Evolutionary conservation across 257 asterid genomes (phyloP).

Genomic region (Gentiana macrophylla): DNA sequence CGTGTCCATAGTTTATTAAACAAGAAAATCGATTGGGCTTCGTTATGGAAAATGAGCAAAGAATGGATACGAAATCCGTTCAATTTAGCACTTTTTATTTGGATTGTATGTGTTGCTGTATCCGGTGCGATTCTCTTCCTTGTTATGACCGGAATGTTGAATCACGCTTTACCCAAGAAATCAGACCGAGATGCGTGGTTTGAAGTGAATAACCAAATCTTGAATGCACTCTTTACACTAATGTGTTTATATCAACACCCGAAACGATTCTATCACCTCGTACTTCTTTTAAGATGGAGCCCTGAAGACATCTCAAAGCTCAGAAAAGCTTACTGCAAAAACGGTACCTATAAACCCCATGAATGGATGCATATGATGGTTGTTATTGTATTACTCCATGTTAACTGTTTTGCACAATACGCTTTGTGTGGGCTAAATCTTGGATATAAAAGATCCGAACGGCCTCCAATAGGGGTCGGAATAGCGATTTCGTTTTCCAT

Average conservation of each 20-base stretch:
- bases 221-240: slow-evolving; percentile 75
- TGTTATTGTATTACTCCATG: slow-evolving; percentile 49
- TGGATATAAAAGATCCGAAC: slow-evolving; percentile 56
- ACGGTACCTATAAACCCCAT: slow-evolving; percentile 64
- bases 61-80: slow-evolving; percentile 75
- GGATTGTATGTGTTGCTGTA: slow-evolving; percentile 63
- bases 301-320: slow-evolving; percentile 46
- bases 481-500: slow-evolving; percentile 50
- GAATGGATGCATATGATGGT: slow-evolving; percentile 92
- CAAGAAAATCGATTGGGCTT: slow-evolving; percentile 47
- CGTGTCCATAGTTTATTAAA: slow-evolving; percentile 46
- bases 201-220: slow-evolving; percentile 85
- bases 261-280: slow-evolving; percentile 54
- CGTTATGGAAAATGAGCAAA: slow-evolving; percentile 38
- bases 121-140: slow-evolving; percentile 84
- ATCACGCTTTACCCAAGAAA: slow-evolving; percentile 61
- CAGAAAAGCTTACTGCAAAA: slow-evolving; percentile 57
- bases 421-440: slow-evolving; percentile 70
- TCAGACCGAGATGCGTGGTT: slow-evolving; percentile 73
- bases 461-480: slow-evolving; percentile 80
- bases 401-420: slow-evolving; percentile 75
- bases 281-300: slow-evolving; percentile 57
- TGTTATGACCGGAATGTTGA: slow-evolving; percentile 87
- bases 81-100: slow-evolving; percentile 61
- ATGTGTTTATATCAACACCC: slow-evolving; percentile 91